Conservation (phyloP, 192 early-diverging fungal genomes). For the Gaertneriomyces sp. region DNA sequence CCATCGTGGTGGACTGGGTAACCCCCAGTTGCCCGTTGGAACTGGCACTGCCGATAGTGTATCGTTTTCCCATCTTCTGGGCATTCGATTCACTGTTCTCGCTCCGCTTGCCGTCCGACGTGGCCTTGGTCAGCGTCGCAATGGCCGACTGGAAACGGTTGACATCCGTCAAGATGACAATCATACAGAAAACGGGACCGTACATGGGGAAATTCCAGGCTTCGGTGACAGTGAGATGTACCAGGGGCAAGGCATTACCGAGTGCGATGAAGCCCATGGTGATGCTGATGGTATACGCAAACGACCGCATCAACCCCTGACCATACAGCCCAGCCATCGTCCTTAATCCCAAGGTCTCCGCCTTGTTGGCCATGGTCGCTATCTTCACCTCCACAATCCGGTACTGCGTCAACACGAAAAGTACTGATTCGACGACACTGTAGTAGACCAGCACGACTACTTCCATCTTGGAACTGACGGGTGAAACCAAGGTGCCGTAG, state of each 20-base stretch:
- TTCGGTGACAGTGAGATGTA: not conserved
- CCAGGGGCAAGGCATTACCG: constrained; percentile 6
- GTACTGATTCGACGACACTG: constrained; percentile 8
- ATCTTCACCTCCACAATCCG: constrained; percentile 2
- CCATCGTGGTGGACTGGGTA: no score
- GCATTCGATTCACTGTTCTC: no score
- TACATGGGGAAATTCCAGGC: constrained; percentile 8
- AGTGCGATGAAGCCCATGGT: not conserved
- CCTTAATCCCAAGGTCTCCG: not conserved
- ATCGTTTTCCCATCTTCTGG: no score
- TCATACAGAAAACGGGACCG: not conserved
- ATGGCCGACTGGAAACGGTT: constrained; percentile 14
- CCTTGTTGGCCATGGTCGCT: not conserved
- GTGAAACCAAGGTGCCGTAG: constrained; percentile 6
- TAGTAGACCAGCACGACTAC: constrained; percentile 7
- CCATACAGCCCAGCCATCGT: not conserved
- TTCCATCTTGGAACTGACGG: constrained; percentile 4
- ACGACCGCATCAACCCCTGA: not conserved
- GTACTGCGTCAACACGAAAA: constrained; percentile 12
- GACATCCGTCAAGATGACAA: constrained; percentile 10
- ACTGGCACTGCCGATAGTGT: no score
- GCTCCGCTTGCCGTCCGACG: no score
- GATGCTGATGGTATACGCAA: constrained; percentile 6
- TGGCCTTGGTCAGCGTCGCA: not conserved
- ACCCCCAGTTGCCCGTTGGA: no score